Conservation (phyloP, 108 stramenopile species). For the Seminavis robusta region DNA sequence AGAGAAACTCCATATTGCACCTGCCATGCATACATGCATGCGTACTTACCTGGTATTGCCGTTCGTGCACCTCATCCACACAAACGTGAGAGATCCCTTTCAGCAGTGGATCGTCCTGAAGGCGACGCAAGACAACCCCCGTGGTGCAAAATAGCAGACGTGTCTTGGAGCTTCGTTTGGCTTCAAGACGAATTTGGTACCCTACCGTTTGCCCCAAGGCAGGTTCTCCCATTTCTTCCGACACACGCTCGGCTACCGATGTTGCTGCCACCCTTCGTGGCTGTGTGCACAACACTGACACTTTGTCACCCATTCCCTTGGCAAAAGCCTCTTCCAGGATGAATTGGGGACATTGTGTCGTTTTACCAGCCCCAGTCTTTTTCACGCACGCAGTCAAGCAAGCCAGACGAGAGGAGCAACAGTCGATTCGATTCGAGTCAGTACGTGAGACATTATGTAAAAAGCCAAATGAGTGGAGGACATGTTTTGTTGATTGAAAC, state of each 20-base stretch:
- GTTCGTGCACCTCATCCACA: constrained; percentile 97
- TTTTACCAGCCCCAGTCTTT: constrained; percentile 54
- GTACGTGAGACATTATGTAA: too few species aligned
- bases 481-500: too few species aligned
- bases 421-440: neutral
- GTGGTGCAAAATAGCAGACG: constrained; percentile 95
- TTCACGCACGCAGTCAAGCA: neutral
- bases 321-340: constrained; percentile 74
- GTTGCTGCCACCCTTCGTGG: constrained; percentile 73
- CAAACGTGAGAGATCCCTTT: constrained; percentile 82
- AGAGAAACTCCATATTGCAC: too few species aligned
- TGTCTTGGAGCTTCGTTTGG: constrained; percentile 53
- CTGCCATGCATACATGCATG: too few species aligned
- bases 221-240: constrained; percentile 64
- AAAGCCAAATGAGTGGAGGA: too few species aligned
- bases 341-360: constrained; percentile 78
- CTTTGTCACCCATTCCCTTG: constrained; percentile 33
- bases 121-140: constrained; percentile 86
- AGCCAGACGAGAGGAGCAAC: neutral
- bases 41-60: constrained; percentile 50
- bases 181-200: constrained; percentile 90
- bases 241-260: constrained; percentile 71
- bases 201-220: constrained; percentile 57
- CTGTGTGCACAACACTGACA: constrained; percentile 77
- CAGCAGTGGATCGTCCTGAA: constrained; percentile 87